Evolutionary conservation across 2,329 filamentous ascomycete genomes (phyloP), one percentile per base, ranked within the genome.

Genomic region (Penicillium sumatraense): DNA sequence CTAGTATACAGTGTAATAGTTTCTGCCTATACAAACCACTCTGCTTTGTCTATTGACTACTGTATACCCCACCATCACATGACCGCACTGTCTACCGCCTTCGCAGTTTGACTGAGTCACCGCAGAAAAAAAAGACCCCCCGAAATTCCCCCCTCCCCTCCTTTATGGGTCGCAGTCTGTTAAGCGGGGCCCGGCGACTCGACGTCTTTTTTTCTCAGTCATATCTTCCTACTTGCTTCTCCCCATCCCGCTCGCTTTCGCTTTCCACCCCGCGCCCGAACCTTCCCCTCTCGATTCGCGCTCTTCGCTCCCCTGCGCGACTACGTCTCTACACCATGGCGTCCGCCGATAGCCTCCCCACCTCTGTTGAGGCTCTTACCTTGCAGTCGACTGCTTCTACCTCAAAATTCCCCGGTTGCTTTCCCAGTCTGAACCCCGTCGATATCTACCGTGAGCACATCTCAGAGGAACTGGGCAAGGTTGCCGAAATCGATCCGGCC

Each of bases 361-460:
- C 60, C 59, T 68, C 73, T 29, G 67, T 78, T 36, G 70, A 75
- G 67, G 69, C 66, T 20, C 66, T 78, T 14, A 70, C 74, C 35
- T 67, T 78, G 45, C 75, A 77, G 51, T 73, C 74, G 14, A 75
- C 73, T 18, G 63, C 66, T 8, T 67, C 74, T 58, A 68, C 66
- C 23, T 76, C 75, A 54, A 72, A 73, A 53, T 76, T 72, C 65
- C 64, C 75, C 49, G 68, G 70, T 67, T 76, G 72, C 67, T 78
- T 69, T 60, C 75, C 75, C 57, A 71, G 74, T 26, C 57, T 78
- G 64, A 80, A 80, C 68, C 77, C 77, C 9, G 70, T 80, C 41
- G 77, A 80, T 59, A 71, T 75, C 55, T 80, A 80, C 63, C 70
- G 78, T 54, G 70, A 74, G 56, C 75, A 80, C 58, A 77, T 80